phyloP scores from a whole-genome alignment of 371 early-diverging fungal species.

The Mucor plumbeus region DNA sequence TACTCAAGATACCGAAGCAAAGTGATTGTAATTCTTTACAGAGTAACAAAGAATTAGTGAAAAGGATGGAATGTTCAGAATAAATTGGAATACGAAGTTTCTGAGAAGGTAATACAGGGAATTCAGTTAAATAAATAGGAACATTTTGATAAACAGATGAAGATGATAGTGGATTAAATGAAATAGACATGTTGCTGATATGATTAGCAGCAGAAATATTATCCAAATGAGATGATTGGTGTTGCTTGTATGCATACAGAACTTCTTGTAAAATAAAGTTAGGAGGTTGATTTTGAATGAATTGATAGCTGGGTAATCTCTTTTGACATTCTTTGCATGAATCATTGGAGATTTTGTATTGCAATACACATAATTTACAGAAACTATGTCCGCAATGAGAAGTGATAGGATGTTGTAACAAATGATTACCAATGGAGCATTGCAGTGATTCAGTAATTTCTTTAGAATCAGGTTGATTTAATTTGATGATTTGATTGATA shows the following conservation, averaged over 20 bases:
- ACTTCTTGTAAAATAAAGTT: slow-evolving; percentile 12
- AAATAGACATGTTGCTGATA: slow-evolving; percentile 7
- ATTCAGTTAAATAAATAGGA: slow-evolving; percentile 18
- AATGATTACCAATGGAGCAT: slow-evolving; percentile 63
- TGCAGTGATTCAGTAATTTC: slow-evolving; percentile 43
- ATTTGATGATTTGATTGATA: background rate
- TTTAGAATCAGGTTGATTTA: background rate
- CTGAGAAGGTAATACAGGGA: slow-evolving; percentile 25
- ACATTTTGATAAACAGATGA: slow-evolving; percentile 3
- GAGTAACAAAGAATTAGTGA: slow-evolving; percentile 11
- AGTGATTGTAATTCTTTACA: slow-evolving; percentile 15
- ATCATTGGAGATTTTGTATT: slow-evolving; percentile 23
- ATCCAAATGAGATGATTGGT: background rate
- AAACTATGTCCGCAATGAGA: slow-evolving; percentile 75
- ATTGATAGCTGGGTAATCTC: slow-evolving; percentile 35
- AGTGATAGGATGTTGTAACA: slow-evolving; percentile 65
- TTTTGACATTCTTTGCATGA: slow-evolving; percentile 30
- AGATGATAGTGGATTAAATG: slow-evolving; percentile 6
- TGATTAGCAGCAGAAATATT: background rate
- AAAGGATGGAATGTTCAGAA: background rate
- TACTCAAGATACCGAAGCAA: slow-evolving; percentile 24
- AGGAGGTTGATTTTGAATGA: slow-evolving; percentile 26
- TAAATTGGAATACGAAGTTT: slow-evolving; percentile 27
- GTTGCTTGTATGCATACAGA: background rate
- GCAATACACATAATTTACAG: slow-evolving; percentile 63